phyloP scores from a whole-genome alignment of 805 yeast genomes.

The Zygotorulaspora danielsina region DNA sequence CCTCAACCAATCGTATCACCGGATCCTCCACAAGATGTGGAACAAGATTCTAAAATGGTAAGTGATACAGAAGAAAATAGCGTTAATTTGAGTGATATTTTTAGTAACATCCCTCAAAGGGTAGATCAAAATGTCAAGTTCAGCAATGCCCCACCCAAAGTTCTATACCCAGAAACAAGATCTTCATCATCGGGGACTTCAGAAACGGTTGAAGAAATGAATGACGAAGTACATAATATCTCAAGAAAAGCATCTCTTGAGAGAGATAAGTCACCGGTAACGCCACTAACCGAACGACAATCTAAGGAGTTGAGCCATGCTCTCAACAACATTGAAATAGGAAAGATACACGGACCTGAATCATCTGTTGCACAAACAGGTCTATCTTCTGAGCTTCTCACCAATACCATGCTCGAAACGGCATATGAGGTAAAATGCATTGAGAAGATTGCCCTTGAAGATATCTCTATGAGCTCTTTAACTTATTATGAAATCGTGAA shows the following conservation, averaged over 20 bases:
- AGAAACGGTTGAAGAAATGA: conserved; percentile 1
- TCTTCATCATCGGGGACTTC: conserved; percentile 9
- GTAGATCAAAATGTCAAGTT: conserved; percentile 29
- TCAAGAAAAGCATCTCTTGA: conserved; percentile 8
- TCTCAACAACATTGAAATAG: conserved; percentile 17
- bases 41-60: conserved; percentile 11
- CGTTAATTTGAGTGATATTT: conserved; percentile 30
- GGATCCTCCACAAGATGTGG: neutral
- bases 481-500: conserved; percentile 16
- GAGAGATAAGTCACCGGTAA: conserved; percentile 14
- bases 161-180: conserved; percentile 18
- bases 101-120: conserved; percentile 15
- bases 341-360: conserved; percentile 2
- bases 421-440: neutral
- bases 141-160: conserved; percentile 25
- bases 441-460: conserved; percentile 4
- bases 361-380: neutral
- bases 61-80: conserved; percentile 9
- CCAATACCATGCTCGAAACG: conserved; percentile 5
- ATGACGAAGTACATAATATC: conserved; percentile 3
- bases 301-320: conserved; percentile 18
- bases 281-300: conserved; percentile 15
- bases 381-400: conserved; percentile 10
- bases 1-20: neutral
- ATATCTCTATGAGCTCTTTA: conserved; percentile 12